Evolutionary conservation across 306 rosid genomes (phyloP).

Genomic region (Glycine latifolia): DNA sequence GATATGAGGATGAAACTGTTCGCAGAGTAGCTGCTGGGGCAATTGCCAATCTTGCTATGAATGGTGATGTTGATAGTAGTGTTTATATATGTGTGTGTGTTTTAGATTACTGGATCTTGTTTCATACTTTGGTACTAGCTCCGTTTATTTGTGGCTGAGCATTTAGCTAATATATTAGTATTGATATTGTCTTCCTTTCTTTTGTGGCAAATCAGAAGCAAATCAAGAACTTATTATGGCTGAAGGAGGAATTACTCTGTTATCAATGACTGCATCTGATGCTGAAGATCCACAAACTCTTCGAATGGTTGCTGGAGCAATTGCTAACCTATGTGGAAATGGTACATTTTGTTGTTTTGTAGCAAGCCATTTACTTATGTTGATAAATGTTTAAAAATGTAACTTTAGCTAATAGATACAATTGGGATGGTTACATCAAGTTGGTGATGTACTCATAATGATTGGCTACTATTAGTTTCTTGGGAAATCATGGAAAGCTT

Average conservation of each 20-base stretch:
- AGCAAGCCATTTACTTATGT: slow-evolving; percentile 1
- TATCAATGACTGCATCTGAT: slow-evolving; percentile 91
- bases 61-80: slow-evolving; percentile 61
- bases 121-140: slow-evolving; percentile 30
- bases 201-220: slow-evolving; percentile 70
- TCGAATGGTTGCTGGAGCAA: slow-evolving; percentile 98
- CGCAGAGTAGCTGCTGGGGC: slow-evolving; percentile 99
- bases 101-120: slow-evolving; percentile 34
- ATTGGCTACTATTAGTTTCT: neutral
- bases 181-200: slow-evolving; percentile 47
- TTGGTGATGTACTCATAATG: slow-evolving; percentile 7
- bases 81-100: neutral
- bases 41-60: slow-evolving; percentile 98
- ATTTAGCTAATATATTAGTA: slow-evolving; percentile 26
- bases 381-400: slow-evolving; percentile 23
- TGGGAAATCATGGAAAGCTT: neutral
- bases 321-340: slow-evolving; percentile 95
- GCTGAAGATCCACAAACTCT: slow-evolving; percentile 99
- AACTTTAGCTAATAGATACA: slow-evolving; percentile 14
- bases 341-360: slow-evolving; percentile 61
- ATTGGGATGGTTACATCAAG: slow-evolving; percentile 34
- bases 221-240: slow-evolving; percentile 95
- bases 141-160: slow-evolving; percentile 31
- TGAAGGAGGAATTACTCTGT: slow-evolving; percentile 93
- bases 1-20: slow-evolving; percentile 94